phyloP scores from a whole-genome alignment of 2,329 filamentous ascomycete genomes.

The Pseudopithomyces maydicus region DNA sequence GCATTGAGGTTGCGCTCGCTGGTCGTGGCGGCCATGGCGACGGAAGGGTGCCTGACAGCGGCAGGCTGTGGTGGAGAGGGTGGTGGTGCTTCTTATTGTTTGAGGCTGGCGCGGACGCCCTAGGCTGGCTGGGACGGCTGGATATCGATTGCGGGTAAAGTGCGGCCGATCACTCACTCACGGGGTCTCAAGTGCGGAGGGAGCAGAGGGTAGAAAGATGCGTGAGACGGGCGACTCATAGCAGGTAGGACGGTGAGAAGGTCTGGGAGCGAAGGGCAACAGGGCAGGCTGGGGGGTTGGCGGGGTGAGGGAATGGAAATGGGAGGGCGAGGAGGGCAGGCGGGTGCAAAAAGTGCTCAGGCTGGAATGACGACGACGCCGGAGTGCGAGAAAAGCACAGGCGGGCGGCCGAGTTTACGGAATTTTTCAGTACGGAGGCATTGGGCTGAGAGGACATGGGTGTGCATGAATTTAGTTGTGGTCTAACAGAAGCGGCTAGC shows the following conservation, averaged over 20 bases:
- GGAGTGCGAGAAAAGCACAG: constrained; percentile 4
- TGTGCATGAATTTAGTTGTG: constrained; percentile 10
- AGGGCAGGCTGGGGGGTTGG: not conserved
- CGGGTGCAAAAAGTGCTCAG: not conserved
- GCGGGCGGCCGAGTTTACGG: constrained; percentile 8
- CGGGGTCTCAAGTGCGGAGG: constrained; percentile 10
- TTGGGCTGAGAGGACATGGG: constrained; percentile 9
- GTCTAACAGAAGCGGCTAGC: constrained; percentile 4
- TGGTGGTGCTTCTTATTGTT: not conserved
- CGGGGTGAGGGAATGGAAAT: constrained; percentile 1
- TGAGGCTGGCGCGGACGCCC: constrained; percentile 4
- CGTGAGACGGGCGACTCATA: constrained; percentile 5
- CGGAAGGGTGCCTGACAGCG: constrained; percentile 1
- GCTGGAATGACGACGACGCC: constrained; percentile 7
- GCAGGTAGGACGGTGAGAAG: not conserved
- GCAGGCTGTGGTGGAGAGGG: constrained; percentile 5
- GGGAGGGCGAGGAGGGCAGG: not conserved
- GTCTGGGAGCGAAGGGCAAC: not conserved
- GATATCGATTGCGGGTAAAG: constrained; percentile 25
- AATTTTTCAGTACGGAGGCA: constrained; percentile 10
- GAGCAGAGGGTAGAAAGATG: not conserved
- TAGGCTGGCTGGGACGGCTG: constrained; percentile 8
- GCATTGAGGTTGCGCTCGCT: constrained; percentile 24
- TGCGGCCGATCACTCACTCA: constrained; percentile 16
- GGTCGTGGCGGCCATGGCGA: not conserved